These are phyloP conservation scores for Bretschneidera sinensis DNA, from an alignment of 345 rosid species.

Conservation along the genomic window DNA sequence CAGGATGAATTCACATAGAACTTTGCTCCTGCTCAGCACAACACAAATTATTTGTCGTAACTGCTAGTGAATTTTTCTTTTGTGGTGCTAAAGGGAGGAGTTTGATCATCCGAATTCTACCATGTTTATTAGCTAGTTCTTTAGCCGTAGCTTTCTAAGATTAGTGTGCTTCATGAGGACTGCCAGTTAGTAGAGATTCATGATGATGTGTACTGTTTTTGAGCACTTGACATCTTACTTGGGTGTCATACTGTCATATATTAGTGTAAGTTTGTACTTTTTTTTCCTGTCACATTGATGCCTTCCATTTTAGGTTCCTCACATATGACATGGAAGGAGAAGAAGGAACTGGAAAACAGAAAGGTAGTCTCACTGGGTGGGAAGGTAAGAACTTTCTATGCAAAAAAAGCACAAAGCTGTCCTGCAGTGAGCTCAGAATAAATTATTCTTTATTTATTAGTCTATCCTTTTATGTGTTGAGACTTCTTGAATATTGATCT, in stretches of 20 bases:
- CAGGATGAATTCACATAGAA: too few species aligned
- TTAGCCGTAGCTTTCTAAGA: too few species aligned
- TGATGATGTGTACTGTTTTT: too few species aligned
- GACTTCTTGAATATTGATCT: neutral
- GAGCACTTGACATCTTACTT: too few species aligned
- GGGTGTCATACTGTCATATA: neutral
- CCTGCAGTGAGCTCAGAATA: neutral
- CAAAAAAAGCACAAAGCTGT: neutral
- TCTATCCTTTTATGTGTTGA: neutral
- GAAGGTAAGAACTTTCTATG: constrained; percentile 40
- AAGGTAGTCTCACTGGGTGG: constrained; percentile 71
- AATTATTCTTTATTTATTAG: neutral
- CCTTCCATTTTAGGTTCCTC: constrained; percentile 36
- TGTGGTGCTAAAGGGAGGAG: too few species aligned
- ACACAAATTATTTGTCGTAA: too few species aligned
- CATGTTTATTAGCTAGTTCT: too few species aligned
- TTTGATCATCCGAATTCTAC: too few species aligned
- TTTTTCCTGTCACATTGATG: neutral
- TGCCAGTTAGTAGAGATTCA: too few species aligned
- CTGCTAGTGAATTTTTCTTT: too few species aligned
- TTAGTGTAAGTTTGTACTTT: constrained; percentile 10
- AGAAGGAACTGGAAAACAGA: constrained; percentile 66
- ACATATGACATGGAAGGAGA: constrained; percentile 80
- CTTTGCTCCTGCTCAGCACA: too few species aligned
- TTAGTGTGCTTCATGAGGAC: too few species aligned